Conservation (phyloP, 306 rosid genomes). For the Lathyrus sativus region DNA sequence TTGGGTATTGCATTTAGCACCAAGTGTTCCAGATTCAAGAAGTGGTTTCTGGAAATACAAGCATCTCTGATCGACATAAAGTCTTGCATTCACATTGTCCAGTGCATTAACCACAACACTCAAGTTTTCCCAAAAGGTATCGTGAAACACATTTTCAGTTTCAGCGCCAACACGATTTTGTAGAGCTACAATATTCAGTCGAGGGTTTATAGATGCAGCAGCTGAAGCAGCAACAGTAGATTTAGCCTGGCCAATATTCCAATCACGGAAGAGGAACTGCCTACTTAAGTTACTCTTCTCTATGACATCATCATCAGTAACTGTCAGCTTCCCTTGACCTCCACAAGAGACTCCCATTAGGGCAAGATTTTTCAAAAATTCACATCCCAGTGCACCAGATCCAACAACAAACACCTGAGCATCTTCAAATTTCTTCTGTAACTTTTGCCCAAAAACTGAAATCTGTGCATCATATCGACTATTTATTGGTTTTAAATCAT, state of each 20-base stretch:
- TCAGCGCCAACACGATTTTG: conserved; percentile 90
- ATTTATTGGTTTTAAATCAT: conserved; percentile 74
- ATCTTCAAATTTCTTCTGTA: conserved; percentile 90
- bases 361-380: conserved; percentile 84
- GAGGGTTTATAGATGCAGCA: conserved; percentile 70
- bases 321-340: conserved; percentile 68
- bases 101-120: conserved; percentile 84
- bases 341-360: conserved; percentile 98
- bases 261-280: conserved; percentile 98
- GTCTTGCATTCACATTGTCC: conserved; percentile 93
- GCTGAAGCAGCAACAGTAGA: conserved; percentile 93
- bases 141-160: conserved; percentile 85
- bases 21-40: conserved; percentile 98
- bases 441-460: conserved; percentile 88
- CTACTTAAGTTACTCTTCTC: conserved; percentile 97
- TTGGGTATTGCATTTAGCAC: conserved; percentile 97
- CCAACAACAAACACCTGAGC: conserved; percentile 86
- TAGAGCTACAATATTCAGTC: conserved; percentile 71
- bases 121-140: conserved; percentile 80
- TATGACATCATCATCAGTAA: conserved; percentile 97
- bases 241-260: conserved; percentile 98
- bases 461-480: conserved; percentile 97
- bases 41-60: conserved; percentile 96
- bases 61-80: conserved; percentile 95
- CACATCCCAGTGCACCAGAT: conserved; percentile 97